Evolutionary conservation across 129 eudicot species (phyloP).

Genomic region (Pittosporum tobira): DNA sequence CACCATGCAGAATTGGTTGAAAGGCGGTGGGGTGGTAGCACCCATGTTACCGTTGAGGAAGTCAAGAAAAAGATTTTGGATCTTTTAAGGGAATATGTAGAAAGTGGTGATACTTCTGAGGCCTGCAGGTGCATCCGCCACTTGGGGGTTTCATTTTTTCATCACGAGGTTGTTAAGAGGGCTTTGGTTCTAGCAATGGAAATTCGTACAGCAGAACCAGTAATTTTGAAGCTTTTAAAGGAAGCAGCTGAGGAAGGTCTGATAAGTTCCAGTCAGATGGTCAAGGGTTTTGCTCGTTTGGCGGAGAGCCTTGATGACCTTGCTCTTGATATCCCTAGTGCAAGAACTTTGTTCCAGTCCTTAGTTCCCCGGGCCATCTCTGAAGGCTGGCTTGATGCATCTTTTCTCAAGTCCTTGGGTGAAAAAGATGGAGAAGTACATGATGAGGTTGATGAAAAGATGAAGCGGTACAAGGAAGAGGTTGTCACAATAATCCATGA

Average conservation of each 20-base stretch:
- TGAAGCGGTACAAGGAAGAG: slow-evolving; percentile 61
- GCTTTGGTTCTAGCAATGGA: slow-evolving; percentile 87
- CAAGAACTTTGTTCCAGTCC: slow-evolving; percentile 43
- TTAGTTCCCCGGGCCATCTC: slow-evolving; percentile 47
- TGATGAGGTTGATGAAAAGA: slow-evolving; percentile 39
- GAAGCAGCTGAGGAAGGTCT: slow-evolving; percentile 85
- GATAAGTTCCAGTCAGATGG: slow-evolving; percentile 85
- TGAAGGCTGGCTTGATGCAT: slow-evolving; percentile 75
- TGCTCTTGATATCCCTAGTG: slow-evolving; percentile 80
- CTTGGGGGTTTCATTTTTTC: slow-evolving; percentile 78
- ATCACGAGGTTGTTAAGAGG: slow-evolving; percentile 84
- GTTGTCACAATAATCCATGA: slow-evolving; percentile 70
- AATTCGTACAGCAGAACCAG: slow-evolving; percentile 56
- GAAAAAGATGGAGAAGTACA: slow-evolving; percentile 26
- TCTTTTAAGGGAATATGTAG: slow-evolving; percentile 68
- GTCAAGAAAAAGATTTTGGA: slow-evolving; percentile 81
- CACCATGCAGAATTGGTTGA: slow-evolving; percentile 95
- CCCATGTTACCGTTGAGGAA: slow-evolving; percentile 80
- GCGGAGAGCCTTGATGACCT: slow-evolving; percentile 88
- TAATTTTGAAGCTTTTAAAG: slow-evolving; percentile 53
- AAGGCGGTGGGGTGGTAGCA: slow-evolving; percentile 91
- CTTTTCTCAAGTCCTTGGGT: slow-evolving; percentile 35
- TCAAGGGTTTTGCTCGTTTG: slow-evolving; percentile 65
- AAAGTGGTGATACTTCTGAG: slow-evolving; percentile 80
- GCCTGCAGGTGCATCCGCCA: slow-evolving; percentile 86